Evolutionary conservation across 2,329 filamentous ascomycete species (phyloP), one percentile per base, ranked within the genome.

Genomic region (Trichoderma lentiforme): DNA sequence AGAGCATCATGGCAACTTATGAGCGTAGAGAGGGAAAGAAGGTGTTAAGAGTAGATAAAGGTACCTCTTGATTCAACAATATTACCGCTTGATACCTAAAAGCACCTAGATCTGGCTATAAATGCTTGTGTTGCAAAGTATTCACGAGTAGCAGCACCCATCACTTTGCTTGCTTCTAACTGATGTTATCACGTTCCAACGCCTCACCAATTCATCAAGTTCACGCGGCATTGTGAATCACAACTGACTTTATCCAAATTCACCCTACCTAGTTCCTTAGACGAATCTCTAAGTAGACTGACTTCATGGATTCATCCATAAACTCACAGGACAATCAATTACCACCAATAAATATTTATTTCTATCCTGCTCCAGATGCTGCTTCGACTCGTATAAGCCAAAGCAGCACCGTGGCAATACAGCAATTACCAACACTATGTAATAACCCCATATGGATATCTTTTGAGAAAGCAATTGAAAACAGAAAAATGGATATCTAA

Each of bases 401-500:
- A 36, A 18, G 26, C 21, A 57, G 47, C n/a, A 56, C 28, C 18
- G 28, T n/a, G 18, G 15, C 64, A 26, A 39, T 24, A n/a, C n/a
- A 11, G 14, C 26, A 56, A 30, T n/a, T 24, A 28, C 63, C 15
- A 56, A 21, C 51, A 39, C 34, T 32, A 61, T 47, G 26, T 8
- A 43, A 60, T 26, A 8, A n/a, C 30, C 24, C 15, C 15, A 61
- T n/a, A 39, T 60, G 66, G 56, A 69, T 69, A 61, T 51, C 36
- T 61, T 47, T 51, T 36, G 0, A 47, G n/a, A 34, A n/a, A 61
- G 26, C 14, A 61, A 61, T 34, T 51, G n/a, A 28, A 61, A 69
- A 69, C 34, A 26, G 26, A 28, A 43, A 32, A 61, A n/a, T 51
- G 66, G 66, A 61, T 60, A 69, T 69, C 66, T 69, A n/a, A 26